Evolutionary conservation across 768 basidiomycete genomes (phyloP), one percentile per base, ranked within the genome.

Genomic region (Hygrocybe coccinea): DNA sequence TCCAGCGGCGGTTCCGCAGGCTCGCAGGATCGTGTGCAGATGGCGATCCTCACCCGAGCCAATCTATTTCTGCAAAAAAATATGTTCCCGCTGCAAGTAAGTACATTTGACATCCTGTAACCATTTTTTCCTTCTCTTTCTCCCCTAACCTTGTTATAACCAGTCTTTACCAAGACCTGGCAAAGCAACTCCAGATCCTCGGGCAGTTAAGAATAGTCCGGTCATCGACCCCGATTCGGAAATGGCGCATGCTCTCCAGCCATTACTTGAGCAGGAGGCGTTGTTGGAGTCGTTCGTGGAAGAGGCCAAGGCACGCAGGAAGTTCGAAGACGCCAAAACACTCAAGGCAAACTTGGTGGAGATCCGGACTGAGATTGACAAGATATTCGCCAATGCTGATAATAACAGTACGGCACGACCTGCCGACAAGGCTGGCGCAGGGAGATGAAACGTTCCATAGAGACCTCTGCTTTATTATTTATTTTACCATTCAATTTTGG

Each of bases 251-350:
- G 73, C 78, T 6, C 72, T 97, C 14, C 94, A 97, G 62, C 94
- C 94, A 2, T 73, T 97, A 11, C 79, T 97, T 14, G 94, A 97
- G 70, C 95, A 98, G 69, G 95, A 99, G 70, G 86, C 88, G 2
- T 78, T 97, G 46, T 78, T 99, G 17, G 90, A 95, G 69, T 79
- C 84, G 1, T 97, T 94, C 64, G 83, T 98, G 7, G 86, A 89
- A 61, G 93, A 97, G 67, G 95, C 95, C 5, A 87, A 86, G 69
- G 80, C 84, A 2, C 87, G 87, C 61, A 78, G 95, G 41, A 98
- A 98, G 71, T 97, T 98, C 60, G 95, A 98, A 69, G 97, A 99
- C 65, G 89, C 88, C 12, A 88, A 88, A 69, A 88, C 87, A 3
- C 74, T 99, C 58, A 86, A 89, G 66, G 67, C 72, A 33, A 95